A percentile compares a stretch with the other conserved stretches of the same genome.
Conservation (phyloP, 495 filamentous ascomycete genomes). For the Aspergillus conjunctus region DNA sequence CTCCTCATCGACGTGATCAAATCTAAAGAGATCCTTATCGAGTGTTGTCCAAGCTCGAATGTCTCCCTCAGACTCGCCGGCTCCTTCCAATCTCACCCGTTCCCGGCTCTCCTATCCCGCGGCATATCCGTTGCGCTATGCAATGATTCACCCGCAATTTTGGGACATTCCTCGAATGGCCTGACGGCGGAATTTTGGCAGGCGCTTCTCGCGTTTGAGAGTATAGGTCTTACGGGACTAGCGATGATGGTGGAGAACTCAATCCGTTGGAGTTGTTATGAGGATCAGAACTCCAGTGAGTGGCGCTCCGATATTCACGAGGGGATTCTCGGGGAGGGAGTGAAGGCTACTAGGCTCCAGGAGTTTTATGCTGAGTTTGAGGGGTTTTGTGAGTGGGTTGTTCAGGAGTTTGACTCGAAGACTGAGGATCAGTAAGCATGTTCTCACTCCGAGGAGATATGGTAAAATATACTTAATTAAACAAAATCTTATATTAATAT, state of each 20-base stretch:
- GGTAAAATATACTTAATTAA: too few species aligned
- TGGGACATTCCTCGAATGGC: constrained; percentile 74
- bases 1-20: constrained; percentile 84
- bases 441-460: neutral
- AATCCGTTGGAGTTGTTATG: constrained; percentile 84
- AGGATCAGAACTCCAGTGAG: constrained; percentile 67
- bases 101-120: constrained; percentile 81
- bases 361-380: constrained; percentile 85
- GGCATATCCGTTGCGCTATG: constrained; percentile 68
- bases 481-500: too few species aligned
- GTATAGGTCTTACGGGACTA: constrained; percentile 68
- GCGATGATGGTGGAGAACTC: constrained; percentile 91
- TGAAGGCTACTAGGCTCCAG: constrained; percentile 70
- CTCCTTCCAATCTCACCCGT: constrained; percentile 74
- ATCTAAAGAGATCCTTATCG: constrained; percentile 82
- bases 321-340: constrained; percentile 71
- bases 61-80: constrained; percentile 77
- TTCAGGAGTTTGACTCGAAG: constrained; percentile 64
- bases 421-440: neutral
- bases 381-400: constrained; percentile 87
- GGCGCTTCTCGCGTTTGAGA: constrained; percentile 81
- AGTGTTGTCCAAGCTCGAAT: constrained; percentile 85
- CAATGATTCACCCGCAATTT: constrained; percentile 84
- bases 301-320: constrained; percentile 73
- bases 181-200: constrained; percentile 93